These are phyloP conservation scores for Saksenaea vasiformis DNA, from an alignment of 371 early-diverging fungal species.

Conservation along the genomic window DNA sequence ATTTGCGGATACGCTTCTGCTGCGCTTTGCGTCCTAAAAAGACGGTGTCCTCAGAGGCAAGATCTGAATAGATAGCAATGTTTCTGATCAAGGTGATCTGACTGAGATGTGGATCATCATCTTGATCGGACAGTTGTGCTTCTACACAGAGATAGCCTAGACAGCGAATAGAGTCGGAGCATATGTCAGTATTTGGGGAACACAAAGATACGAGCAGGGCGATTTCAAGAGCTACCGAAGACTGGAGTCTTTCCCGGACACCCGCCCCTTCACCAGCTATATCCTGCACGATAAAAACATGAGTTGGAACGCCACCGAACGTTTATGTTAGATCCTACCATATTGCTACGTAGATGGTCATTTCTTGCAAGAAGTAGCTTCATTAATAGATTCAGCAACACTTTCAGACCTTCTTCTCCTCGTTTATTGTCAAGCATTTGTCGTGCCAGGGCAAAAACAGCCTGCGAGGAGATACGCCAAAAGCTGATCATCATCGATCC, in stretches of 20 bases:
- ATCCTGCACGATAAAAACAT: slow-evolving; percentile 16
- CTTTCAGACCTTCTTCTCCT: slow-evolving; percentile 56
- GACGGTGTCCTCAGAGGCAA: slow-evolving; percentile 56
- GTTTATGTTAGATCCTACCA: slow-evolving; percentile 22
- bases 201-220: slow-evolving; percentile 75
- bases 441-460: slow-evolving; percentile 43
- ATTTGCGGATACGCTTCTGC: slow-evolving; percentile 76
- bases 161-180: slow-evolving; percentile 59
- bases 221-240: slow-evolving; percentile 75
- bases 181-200: slow-evolving; percentile 71
- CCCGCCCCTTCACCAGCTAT: slow-evolving; percentile 54
- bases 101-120: slow-evolving; percentile 50
- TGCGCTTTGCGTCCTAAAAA: slow-evolving; percentile 72
- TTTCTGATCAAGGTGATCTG: slow-evolving; percentile 68
- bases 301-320: background rate
- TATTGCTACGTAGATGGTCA: slow-evolving; percentile 59
- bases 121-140: slow-evolving; percentile 56
- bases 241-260: slow-evolving; percentile 66
- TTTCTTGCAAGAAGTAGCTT: slow-evolving; percentile 66
- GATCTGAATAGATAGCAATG: slow-evolving; percentile 66
- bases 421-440: slow-evolving; percentile 55
- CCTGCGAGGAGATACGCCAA: slow-evolving; percentile 64
- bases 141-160: slow-evolving; percentile 64
- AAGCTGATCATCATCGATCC: slow-evolving; percentile 55
- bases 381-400: slow-evolving; percentile 57